Evolutionary conservation across 208 protist species (phyloP), one percentile per base, ranked within the genome.

Genomic region (Leishmania mexicana): DNA sequence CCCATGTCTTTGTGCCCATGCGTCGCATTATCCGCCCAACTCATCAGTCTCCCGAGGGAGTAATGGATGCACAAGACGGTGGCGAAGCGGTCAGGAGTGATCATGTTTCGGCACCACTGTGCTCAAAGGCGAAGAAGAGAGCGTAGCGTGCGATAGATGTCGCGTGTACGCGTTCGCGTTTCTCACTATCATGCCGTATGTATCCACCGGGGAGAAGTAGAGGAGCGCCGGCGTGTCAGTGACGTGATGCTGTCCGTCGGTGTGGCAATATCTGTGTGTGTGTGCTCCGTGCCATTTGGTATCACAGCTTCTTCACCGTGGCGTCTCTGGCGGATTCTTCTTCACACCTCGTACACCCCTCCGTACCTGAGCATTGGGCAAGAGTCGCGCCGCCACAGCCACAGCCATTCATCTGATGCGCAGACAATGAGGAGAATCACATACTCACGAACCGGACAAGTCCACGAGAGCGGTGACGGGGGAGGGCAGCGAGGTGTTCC

Each of bases 1-100:
- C 80, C 11, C 87, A 89, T 54, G 83, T 93, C 0, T 49, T 89
- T 1, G 5, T 91, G 15, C 93, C 93, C 2, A 85, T 96, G 85
- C 79, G 85, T 3, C 83, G 76, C 73, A 71, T 87, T 24, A 74
- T 75, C 40, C 88, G 83, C 19, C 83, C 76, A 38, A 91, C 76
- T 68, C 86, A 77, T 21, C 81, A 35, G 11, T 58, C 58, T 47
- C 40, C 7, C 0, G 79, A 80, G 62, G 76, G 73, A 11, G 28
- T 70, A n/a, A 28, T 31, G 6, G 45, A 38, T 7, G 58, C 62
- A 67, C 73, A 67, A 45, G 57, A 78, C 35, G 57, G 57, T 19
- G 53, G 57, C 2, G 75, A 65, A 21, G 75, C 17, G 35, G 54
- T 40, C 11, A 67, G 57, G 24, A 65, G 54, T 38, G 75, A 67